Evolutionary conservation across 2,329 filamentous ascomycete genomes (phyloP).

Genomic region (Alternaria alternata): DNA sequence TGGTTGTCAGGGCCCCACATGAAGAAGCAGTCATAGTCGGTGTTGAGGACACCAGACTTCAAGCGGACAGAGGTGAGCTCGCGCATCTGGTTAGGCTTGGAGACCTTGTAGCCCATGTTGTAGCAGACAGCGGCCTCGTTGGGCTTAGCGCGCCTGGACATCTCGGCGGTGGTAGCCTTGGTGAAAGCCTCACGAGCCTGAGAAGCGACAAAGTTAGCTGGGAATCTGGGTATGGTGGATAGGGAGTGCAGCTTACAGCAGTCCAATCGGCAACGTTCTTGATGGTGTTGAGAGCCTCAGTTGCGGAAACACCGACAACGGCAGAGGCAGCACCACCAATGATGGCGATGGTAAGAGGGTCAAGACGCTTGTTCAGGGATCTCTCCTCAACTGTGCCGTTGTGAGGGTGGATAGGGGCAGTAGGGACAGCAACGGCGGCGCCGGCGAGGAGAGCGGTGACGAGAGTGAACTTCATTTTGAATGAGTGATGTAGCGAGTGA

Average conservation of each 20-base stretch:
- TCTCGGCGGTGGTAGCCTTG: neutral
- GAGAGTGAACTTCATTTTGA: constrained; percentile 3
- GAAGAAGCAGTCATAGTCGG: constrained; percentile 4
- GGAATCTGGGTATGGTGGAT: too few species aligned
- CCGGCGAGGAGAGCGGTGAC: neutral
- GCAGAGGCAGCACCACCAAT: neutral
- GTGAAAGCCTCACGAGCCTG: constrained; percentile 4
- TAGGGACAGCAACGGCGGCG: neutral
- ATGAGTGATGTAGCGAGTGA: neutral
- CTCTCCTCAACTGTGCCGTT: neutral
- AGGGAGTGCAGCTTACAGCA: neutral
- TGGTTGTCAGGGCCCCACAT: constrained; percentile 1
- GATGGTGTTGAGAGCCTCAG: neutral
- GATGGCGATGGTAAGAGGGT: neutral
- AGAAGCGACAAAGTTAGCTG: neutral
- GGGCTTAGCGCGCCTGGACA: neutral
- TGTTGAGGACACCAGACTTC: constrained; percentile 1
- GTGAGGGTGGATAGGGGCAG: neutral
- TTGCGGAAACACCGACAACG: neutral
- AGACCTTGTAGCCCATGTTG: constrained; percentile 1
- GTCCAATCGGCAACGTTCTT: neutral
- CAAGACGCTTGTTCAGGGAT: neutral
- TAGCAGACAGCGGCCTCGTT: constrained; percentile 1
- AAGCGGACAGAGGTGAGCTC: constrained; percentile 1
- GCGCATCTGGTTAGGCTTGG: constrained; percentile 4